These are phyloP conservation scores for Petrea volubilis DNA, from an alignment of 257 asterid species.

Conservation along the genomic window DNA sequence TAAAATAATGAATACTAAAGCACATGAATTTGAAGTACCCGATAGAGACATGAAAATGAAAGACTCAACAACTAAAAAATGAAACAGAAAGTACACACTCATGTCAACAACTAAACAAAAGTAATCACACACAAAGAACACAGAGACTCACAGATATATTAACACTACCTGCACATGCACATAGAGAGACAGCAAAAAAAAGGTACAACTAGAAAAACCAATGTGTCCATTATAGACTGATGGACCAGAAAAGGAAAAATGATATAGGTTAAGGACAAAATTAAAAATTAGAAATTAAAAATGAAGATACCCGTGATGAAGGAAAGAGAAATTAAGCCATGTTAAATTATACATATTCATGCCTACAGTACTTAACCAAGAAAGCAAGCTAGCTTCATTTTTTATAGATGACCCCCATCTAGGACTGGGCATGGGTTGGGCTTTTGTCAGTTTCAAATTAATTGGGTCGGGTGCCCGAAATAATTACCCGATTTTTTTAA, in stretches of 20 bases:
- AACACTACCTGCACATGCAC: background rate
- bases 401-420: no score
- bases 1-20: constrained; percentile 31
- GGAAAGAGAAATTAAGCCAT: background rate
- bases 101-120: background rate
- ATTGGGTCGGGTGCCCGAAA: no score
- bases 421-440: no score
- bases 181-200: background rate
- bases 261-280: background rate
- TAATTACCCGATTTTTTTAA: no score
- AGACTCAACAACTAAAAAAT: background rate
- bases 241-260: background rate
- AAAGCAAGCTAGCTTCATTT: background rate
- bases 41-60: background rate
- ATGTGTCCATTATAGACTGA: background rate
- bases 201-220: background rate
- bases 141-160: background rate
- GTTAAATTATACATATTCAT: background rate
- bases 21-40: constrained; percentile 7
- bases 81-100: background rate
- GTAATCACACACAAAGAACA: background rate
- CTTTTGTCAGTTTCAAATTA: no score
- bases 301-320: background rate
- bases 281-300: no score
- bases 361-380: background rate